A percentile compares a stretch with the other conserved stretches of the same genome.
These are phyloP conservation scores for Mortierella sp. DNA, from an alignment of 371 early-diverging fungal genomes.

Conservation along the genomic window DNA sequence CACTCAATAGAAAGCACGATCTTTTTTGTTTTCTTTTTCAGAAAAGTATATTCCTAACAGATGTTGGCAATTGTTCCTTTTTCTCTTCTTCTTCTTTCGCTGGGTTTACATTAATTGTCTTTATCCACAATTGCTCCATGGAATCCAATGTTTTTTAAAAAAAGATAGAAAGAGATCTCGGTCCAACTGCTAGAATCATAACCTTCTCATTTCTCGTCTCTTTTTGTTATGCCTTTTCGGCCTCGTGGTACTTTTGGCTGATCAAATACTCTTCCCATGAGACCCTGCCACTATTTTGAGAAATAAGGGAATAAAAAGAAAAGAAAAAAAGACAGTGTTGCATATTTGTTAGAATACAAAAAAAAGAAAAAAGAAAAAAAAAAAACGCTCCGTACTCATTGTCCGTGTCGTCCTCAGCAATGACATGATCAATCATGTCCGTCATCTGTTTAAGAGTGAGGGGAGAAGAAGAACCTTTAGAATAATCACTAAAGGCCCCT, in stretches of 20 bases:
- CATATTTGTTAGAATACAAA: not conserved
- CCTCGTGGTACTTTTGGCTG: conserved; percentile 73
- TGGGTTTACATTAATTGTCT: too few relatives aligned
- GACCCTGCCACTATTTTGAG: conserved; percentile 70
- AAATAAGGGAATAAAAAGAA: conserved; percentile 4
- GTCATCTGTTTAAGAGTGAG: conserved; percentile 57
- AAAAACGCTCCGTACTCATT: conserved; percentile 59
- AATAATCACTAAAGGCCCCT: conserved; percentile 64
- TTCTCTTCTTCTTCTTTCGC: not conserved
- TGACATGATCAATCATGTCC: conserved; percentile 72
- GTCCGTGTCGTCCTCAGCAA: conserved; percentile 73
- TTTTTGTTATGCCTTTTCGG: not conserved
- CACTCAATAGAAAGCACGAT: too few relatives aligned
- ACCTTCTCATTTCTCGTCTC: not conserved
- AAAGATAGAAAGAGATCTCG: too few relatives aligned
- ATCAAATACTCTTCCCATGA: conserved; percentile 82
- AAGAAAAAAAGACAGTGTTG: not conserved
- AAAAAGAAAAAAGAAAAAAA: conserved; percentile 4
- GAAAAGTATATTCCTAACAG: not conserved
- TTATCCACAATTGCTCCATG: too few relatives aligned
- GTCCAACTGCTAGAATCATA: too few relatives aligned
- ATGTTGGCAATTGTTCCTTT: not conserved
- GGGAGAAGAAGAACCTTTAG: conserved; percentile 23
- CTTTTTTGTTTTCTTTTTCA: not conserved
- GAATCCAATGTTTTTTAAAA: too few relatives aligned